phyloP scores from a whole-genome alignment of 805 yeast species.

The Wickerhamiella galacta region DNA sequence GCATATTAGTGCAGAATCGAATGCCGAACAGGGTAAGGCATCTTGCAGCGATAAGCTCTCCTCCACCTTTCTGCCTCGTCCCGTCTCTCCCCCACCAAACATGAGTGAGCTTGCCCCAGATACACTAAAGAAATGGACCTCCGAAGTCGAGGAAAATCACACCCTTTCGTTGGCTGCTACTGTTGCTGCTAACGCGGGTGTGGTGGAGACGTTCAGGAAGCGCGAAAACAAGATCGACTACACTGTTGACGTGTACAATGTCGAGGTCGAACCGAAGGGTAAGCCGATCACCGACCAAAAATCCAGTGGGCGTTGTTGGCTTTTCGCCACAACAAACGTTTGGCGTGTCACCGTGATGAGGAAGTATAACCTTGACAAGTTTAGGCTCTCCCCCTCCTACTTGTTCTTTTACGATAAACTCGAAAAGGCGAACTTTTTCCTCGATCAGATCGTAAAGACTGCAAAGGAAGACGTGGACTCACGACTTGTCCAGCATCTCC shows the following conservation, averaged over 20 bases:
- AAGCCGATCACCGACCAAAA: constrained; percentile 59
- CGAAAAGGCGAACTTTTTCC: constrained; percentile 66
- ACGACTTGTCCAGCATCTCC: constrained; percentile 48
- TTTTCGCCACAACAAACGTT: constrained; percentile 68
- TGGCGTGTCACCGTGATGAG: constrained; percentile 47
- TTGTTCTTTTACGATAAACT: constrained; percentile 73
- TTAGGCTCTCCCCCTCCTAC: constrained; percentile 65
- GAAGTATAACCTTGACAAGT: constrained; percentile 44
- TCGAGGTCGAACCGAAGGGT: constrained; percentile 33
- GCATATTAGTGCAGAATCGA: too few relatives aligned
- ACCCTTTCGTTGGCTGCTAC: constrained; percentile 18
- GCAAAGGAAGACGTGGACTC: constrained; percentile 49
- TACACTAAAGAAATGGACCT: constrained; percentile 16
- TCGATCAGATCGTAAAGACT: constrained; percentile 62
- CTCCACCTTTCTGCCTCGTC: too few relatives aligned
- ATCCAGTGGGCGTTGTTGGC: constrained; percentile 74
- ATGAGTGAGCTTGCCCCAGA: constrained; percentile 7
- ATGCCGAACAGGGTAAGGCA: too few relatives aligned
- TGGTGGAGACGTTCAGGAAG: constrained; percentile 16
- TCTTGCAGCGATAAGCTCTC: too few relatives aligned
- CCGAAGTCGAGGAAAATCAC: constrained; percentile 15
- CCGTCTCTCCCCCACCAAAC: too few relatives aligned
- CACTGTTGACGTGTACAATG: constrained; percentile 26
- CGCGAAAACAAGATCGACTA: constrained; percentile 13
- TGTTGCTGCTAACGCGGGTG: constrained; percentile 18